Evolutionary conservation across 495 filamentous ascomycete species (phyloP).

Genomic region (Cudoniella acicularis): DNA sequence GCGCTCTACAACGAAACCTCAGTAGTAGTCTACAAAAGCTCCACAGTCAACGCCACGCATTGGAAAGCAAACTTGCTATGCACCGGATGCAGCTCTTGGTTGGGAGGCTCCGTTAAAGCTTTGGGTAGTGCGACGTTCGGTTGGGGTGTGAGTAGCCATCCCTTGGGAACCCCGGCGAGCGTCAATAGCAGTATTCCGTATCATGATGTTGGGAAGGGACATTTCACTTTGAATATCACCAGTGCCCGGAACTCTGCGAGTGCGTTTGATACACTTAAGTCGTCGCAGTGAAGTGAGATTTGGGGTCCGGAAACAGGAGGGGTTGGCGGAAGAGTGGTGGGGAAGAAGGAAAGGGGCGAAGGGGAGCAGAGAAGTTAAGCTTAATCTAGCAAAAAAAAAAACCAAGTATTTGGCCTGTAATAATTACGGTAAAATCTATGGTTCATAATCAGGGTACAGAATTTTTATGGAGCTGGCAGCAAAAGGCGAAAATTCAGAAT

Average conservation of each 20-base stretch:
- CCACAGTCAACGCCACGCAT: conserved; percentile 15
- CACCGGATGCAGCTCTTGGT: conserved; percentile 13
- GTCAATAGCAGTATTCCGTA: conserved; percentile 4
- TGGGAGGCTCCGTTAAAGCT: conserved; percentile 8
- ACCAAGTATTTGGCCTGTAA: too few species aligned
- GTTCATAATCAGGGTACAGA: too few species aligned
- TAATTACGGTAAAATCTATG: too few species aligned
- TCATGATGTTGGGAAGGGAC: conserved; percentile 14
- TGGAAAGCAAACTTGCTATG: conserved; percentile 17
- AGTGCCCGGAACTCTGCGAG: neutral
- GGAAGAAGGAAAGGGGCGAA: too few species aligned
- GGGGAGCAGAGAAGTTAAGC: too few species aligned
- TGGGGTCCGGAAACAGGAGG: too few species aligned
- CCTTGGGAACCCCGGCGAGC: conserved; percentile 1
- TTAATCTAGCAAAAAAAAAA: too few species aligned
- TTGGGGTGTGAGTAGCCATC: conserved; percentile 10
- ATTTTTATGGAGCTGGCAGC: too few species aligned
- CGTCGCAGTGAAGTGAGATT: too few species aligned
- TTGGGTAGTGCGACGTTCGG: conserved; percentile 10
- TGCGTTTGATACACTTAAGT: neutral
- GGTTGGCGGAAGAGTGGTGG: too few species aligned
- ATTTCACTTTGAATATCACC: conserved; percentile 18
- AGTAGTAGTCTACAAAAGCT: neutral
- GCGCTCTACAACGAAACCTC: conserved; percentile 6
- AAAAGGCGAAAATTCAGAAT: too few species aligned